Base-by-base conservation (phyloP, 1,284 basidiomycete species). In the Stereum hirsutum region DNA sequence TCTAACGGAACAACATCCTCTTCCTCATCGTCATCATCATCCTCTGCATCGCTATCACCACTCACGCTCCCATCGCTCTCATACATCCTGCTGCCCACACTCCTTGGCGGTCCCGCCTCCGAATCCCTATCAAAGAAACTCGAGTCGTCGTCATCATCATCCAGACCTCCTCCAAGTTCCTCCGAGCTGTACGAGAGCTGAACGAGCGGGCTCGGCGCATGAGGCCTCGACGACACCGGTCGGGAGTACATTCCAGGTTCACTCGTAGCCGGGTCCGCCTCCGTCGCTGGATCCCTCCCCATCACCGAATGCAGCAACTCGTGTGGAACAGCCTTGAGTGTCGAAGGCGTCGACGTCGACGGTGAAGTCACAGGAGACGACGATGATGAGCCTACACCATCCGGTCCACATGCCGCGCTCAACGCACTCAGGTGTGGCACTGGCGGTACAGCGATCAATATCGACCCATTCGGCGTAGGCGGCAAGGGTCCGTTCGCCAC, bases 401-500 rank as follows among this genome's bases (percentile, higher is more conserved):
- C 28, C 58, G 61, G 31, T 52, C 54, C 33, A 42, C 54, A 17
- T 14, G 41, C 25, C 19, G 46, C 42, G 10, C 37, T 43, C 17
- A 42, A 28, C 20, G 23, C 19, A 12, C 27, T 15, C 6, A 41
- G 26, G 19, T 31, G 33, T 2, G 31, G 36, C 40, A 47, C 19
- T 20, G 51, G 58, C 24, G 52, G 62, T 26, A 53, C 54, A 34
- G 50, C 61, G 54, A 53, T 59, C 37, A 58, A 47, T 11, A 55
- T 60, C 45, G 51, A 65, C 49, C 56, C 65, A 46, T 41, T 65
- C 27, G 67, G 68, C 5, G 62, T 57, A 2, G 69, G 63, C 15
- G 69, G 61, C 19, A 65, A 60, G 11, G 62, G 59, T 21, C 66
- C 62, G 25, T 60, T 65, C 27, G 58, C 66, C 21, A 78, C 54